Base-by-base conservation (phyloP, 129 eudicot genomes). In the Artemisia annua region DNA sequence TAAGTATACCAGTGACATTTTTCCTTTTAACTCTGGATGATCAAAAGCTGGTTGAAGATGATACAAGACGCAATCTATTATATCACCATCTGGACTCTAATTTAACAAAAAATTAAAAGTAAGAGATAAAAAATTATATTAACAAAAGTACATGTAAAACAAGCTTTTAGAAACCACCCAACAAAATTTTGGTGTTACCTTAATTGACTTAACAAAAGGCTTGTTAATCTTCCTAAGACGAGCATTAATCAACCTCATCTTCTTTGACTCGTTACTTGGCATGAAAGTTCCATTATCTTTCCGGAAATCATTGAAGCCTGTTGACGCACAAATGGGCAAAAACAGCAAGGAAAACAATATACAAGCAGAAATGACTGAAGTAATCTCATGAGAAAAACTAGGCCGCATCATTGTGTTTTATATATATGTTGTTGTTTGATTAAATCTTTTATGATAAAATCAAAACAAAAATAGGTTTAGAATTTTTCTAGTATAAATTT, bases 181-280 rank as follows among this genome's bases (percentile, higher is more conserved):
- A 39, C 46, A 39, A 39, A 7, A 39, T 39, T 39, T 39, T 39
- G 46, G 46, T 39, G 46, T 39, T 52, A 52, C 57, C 57, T 52
- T 52, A 52, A 52, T 52, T 52, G 57, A 52, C 57, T 52, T 52
- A 17, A 15, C 57, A 52, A 52, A 52, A 52, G 57, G 57, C 57
- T 52, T 52, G 57, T 52, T 52, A 10, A 52, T 52, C 18, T 52
- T 52, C 57, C 15, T 52, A 52, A 52, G 19, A 52, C 8, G 57
- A 52, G 57, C 19, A 13, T 15, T 52, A 52, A 52, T 14, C 57
- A 3, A 52, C 15, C 18, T 15, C 15, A 11, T 52, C 18, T 51
- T 52, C 57, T 52, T 52, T 52, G n/a, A 7, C 19, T 52, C 18
- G 5, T 13, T 11, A 52, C 15, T 52, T 52, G 19, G 18, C 17